Evolutionary conservation across 192 early-diverging fungal species (phyloP).

Genomic region (Lobosporangium transversale): DNA sequence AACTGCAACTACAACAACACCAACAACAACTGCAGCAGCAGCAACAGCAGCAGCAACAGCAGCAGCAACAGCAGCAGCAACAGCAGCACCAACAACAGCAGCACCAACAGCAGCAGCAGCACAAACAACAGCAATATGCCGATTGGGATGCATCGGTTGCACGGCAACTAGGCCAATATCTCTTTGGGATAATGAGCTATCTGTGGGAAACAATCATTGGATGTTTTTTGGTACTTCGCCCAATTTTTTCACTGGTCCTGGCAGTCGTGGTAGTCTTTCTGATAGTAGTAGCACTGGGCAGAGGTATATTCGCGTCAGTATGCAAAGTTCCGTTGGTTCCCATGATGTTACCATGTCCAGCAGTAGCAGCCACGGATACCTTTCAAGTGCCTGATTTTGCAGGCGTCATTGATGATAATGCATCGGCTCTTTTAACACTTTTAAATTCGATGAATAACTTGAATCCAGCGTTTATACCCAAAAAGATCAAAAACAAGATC

Average conservation of each 20-base stretch:
- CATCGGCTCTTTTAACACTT: conserved; percentile 53
- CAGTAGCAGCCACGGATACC: too few relatives aligned
- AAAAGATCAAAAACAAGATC: conserved; percentile 4
- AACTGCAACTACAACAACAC: too few relatives aligned
- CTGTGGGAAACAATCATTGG: conserved; percentile 17
- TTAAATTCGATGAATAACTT: conserved; percentile 38
- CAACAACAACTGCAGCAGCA: too few relatives aligned
- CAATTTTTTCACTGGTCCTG: conserved; percentile 28
- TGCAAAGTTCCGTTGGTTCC: conserved; percentile 19
- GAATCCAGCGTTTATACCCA: conserved; percentile 18
- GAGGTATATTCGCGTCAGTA: conserved; percentile 6
- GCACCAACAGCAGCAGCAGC: too few relatives aligned
- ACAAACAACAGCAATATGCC: not conserved
- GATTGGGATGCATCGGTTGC: not conserved
- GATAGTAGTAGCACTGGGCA: not conserved
- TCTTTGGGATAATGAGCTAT: conserved; percentile 18
- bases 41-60: too few relatives aligned
- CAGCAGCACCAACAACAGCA: too few relatives aligned
- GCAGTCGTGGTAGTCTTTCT: not conserved
- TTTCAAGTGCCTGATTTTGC: conserved; percentile 67
- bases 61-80: too few relatives aligned
- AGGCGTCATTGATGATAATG: conserved; percentile 58
- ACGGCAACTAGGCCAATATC: conserved; percentile 12
- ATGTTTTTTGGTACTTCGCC: conserved; percentile 27
- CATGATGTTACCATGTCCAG: too few relatives aligned